phyloP scores from a whole-genome alignment of 1,284 basidiomycete genomes.

The Anthracocystis walkeri region DNA sequence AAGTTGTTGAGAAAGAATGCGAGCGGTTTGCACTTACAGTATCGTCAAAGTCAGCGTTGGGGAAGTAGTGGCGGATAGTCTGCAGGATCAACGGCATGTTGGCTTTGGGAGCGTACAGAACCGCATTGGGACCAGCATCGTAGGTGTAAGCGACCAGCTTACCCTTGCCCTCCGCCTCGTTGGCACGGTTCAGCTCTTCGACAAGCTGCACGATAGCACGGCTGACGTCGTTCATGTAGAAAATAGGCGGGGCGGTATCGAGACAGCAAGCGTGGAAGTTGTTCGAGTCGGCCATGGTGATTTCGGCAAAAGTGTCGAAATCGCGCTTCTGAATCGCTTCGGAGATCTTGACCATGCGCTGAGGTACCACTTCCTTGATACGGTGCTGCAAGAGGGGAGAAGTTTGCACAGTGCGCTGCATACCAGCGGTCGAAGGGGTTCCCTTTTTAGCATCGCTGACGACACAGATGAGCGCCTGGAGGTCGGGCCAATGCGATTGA shows the following conservation, averaged over 20 bases:
- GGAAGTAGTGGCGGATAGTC: constrained; percentile 68
- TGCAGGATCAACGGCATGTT: constrained; percentile 57
- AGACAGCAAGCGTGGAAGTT: constrained; percentile 95
- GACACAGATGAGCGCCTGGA: constrained; percentile 97
- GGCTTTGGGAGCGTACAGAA: constrained; percentile 85
- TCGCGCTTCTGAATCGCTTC: constrained; percentile 83
- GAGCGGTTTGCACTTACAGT: constrained; percentile 46
- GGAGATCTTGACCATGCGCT: constrained; percentile 84
- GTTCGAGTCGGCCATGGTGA: constrained; percentile 96
- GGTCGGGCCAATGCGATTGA: constrained; percentile 78
- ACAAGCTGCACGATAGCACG: constrained; percentile 72
- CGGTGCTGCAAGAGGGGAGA: constrained; percentile 89
- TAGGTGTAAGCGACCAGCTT: constrained; percentile 95
- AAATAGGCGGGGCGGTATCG: constrained; percentile 96
- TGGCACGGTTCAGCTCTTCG: constrained; percentile 92
- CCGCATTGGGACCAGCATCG: constrained; percentile 98
- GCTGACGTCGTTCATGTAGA: constrained; percentile 98
- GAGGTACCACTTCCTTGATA: constrained; percentile 86
- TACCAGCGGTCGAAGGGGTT: constrained; percentile 91
- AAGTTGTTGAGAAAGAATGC: background rate
- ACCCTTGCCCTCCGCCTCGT: constrained; percentile 73
- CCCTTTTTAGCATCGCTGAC: constrained; percentile 97
- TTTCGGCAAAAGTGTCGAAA: constrained; percentile 87
- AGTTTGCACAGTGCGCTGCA: constrained; percentile 96
- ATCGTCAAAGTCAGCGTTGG: constrained; percentile 68